These are phyloP conservation scores for Lippia alba DNA, from an alignment of 305 asterid species.

Conservation along the genomic window DNA sequence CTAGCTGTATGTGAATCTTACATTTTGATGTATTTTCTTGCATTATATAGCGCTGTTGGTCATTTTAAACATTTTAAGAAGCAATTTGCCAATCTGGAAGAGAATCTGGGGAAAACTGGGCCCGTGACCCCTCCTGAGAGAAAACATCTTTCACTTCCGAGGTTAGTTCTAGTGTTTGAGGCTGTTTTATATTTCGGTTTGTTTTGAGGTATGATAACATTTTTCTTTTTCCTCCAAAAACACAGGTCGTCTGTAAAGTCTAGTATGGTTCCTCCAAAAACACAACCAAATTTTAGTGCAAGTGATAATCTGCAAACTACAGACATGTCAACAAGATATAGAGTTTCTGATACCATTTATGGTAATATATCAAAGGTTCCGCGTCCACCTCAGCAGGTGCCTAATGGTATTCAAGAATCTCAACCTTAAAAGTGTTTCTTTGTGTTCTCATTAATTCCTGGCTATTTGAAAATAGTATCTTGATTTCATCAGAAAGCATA, in stretches of 20 bases:
- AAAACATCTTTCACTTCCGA: slow-evolving; percentile 84
- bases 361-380: slow-evolving; percentile 47
- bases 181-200: slow-evolving; percentile 9
- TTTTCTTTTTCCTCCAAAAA: slow-evolving; percentile 9
- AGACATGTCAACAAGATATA: slow-evolving; percentile 44
- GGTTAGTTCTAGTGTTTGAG: slow-evolving; percentile 49
- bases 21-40: slow-evolving; percentile 20
- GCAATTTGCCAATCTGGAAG: slow-evolving; percentile 90
- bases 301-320: slow-evolving; percentile 51
- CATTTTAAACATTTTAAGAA: slow-evolving; percentile 83
- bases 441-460: slow-evolving; percentile 5
- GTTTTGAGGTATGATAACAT: slow-evolving; percentile 2
- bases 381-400: slow-evolving; percentile 67
- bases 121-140: slow-evolving; percentile 83
- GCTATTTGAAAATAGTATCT: slow-evolving; percentile 1
- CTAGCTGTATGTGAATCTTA: slow-evolving; percentile 9
- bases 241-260: slow-evolving; percentile 78
- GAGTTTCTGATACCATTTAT: slow-evolving; percentile 48
- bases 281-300: slow-evolving; percentile 45
- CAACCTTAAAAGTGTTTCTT: slow-evolving; percentile 6
- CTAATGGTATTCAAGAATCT: slow-evolving; percentile 52
- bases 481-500: background rate
- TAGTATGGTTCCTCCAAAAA: slow-evolving; percentile 53
- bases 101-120: slow-evolving; percentile 71
- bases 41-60: slow-evolving; percentile 69